Base-by-base conservation (phyloP, 73 alveolate species). In the Paramecium bursaria region DNA sequence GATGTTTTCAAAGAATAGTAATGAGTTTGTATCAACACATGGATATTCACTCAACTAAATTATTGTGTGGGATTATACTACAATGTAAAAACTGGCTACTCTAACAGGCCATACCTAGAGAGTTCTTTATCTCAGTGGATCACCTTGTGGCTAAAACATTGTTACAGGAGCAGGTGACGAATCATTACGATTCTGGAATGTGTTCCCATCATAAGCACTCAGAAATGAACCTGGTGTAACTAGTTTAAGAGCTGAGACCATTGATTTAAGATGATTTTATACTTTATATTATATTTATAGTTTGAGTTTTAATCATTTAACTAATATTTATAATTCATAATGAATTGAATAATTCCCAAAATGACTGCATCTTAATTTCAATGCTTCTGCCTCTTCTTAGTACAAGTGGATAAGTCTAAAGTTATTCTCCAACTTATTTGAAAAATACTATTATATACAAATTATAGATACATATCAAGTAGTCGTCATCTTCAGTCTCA, bases 111-210 rank as follows among this genome's bases (percentile, higher is more conserved):
- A 96, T 73, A 92, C 96, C n/a, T 86, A 90, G 75, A 91, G 99
- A 85, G 99, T 96, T n/a, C 75, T 96, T 22, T 95, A 96, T 90
- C 79, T 96, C 11, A 86, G 97, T 10, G 90, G 95, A 80, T 87
- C 96, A 29, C 99, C 99, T 7, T 97, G 96, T 77, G 97, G 98
- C 9, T 92, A 93, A 76, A 95, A 87, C 50, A 93, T 96, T 48
- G 98, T 95, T 21, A 96, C 98, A 19, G 99, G 98, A 50, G 98
- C 99, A 9, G 98, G 98, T 2, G 99, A 96, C 85, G 98, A 96
- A 74, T 95, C 99, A 29, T 74, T 96, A 47, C 76, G 98, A 67
- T 96, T 96, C 85, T 96, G 99, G 99, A 95, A 92, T 75, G 95
- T 95, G n/a, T 96, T 95, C 88, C 99, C 99, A 30, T 13, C 77